These are phyloP conservation scores for Magnaporthiopsis incrustans DNA, from an alignment of 2,329 filamentous ascomycete species.

Conservation along the genomic window DNA sequence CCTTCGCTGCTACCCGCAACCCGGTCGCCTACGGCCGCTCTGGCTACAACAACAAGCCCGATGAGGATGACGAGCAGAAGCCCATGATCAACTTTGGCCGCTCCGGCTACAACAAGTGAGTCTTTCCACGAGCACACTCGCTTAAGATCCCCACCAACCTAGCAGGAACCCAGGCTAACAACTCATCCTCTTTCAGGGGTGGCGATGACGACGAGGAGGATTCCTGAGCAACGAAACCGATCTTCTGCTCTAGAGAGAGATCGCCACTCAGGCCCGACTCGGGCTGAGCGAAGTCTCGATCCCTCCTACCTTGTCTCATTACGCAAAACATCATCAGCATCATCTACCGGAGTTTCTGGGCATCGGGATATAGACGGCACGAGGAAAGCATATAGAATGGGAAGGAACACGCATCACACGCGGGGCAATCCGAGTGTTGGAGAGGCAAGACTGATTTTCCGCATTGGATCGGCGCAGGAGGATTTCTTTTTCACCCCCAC, in stretches of 20 bases:
- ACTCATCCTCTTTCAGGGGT: constrained; percentile 9
- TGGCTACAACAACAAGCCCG: constrained; percentile 32
- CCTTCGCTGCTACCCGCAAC: constrained; percentile 26
- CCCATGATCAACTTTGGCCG: constrained; percentile 29
- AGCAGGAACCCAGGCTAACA: constrained; percentile 2
- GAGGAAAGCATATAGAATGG: neutral
- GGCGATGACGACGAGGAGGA: constrained; percentile 28
- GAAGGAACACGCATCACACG: neutral
- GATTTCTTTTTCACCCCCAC: neutral
- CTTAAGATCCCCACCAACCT: neutral
- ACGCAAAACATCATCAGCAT: constrained; percentile 2
- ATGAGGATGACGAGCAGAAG: constrained; percentile 23
- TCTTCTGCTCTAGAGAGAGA: neutral
- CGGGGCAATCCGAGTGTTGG: neutral
- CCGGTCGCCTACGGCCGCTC: constrained; percentile 32
- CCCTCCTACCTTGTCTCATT: neutral
- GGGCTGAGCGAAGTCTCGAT: neutral
- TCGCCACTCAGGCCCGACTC: neutral
- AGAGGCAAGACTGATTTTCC: neutral
- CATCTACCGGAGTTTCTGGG: neutral
- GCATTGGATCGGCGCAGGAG: neutral
- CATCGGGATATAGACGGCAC: neutral
- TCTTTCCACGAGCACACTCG: neutral
- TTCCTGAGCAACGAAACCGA: neutral
- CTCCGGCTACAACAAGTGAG: constrained; percentile 37